Percentiles rank a stretch among this genome's conserved stretches.
These are phyloP conservation scores for Lachnellula willkommii DNA, from an alignment of 2,329 filamentous ascomycete genomes.

Conservation along the genomic window DNA sequence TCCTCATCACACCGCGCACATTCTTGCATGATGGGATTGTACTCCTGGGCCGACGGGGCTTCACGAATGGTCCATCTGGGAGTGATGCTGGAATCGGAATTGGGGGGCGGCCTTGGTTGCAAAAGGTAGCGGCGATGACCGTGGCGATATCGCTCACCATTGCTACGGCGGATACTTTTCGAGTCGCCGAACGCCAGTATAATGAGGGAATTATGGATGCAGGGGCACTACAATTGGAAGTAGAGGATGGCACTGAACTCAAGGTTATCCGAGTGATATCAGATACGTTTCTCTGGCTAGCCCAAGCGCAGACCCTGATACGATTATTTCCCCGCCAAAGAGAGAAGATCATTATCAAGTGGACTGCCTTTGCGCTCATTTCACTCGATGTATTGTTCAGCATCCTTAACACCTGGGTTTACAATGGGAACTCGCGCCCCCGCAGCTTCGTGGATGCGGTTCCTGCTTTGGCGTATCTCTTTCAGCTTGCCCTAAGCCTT, in stretches of 20 bases:
- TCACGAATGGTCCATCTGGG: slow-evolving; percentile 73
- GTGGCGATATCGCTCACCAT: slow-evolving; percentile 85
- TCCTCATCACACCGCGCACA: slow-evolving; percentile 86
- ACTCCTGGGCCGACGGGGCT: slow-evolving; percentile 72
- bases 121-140: slow-evolving; percentile 71
- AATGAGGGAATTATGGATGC: slow-evolving; percentile 74
- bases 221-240: slow-evolving; percentile 64
- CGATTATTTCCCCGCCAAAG: slow-evolving; percentile 92
- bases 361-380: slow-evolving; percentile 93
- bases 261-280: slow-evolving; percentile 89
- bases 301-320: slow-evolving; percentile 94
- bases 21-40: slow-evolving; percentile 83
- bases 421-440: slow-evolving; percentile 55
- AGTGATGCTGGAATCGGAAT: slow-evolving; percentile 70
- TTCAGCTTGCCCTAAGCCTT: slow-evolving; percentile 63
- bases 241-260: slow-evolving; percentile 79
- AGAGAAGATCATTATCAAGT: slow-evolving; percentile 98
- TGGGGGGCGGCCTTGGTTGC: slow-evolving; percentile 87
- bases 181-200: slow-evolving; percentile 79
- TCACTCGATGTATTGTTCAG: slow-evolving; percentile 86
- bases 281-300: slow-evolving; percentile 94
- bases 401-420: slow-evolving; percentile 79
- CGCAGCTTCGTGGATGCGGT: slow-evolving; percentile 82
- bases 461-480: slow-evolving; percentile 70
- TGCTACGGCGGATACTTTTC: slow-evolving; percentile 86